phyloP scores from a whole-genome alignment of 176 grass and related monocot genomes.

The Sorghum bicolor region DNA sequence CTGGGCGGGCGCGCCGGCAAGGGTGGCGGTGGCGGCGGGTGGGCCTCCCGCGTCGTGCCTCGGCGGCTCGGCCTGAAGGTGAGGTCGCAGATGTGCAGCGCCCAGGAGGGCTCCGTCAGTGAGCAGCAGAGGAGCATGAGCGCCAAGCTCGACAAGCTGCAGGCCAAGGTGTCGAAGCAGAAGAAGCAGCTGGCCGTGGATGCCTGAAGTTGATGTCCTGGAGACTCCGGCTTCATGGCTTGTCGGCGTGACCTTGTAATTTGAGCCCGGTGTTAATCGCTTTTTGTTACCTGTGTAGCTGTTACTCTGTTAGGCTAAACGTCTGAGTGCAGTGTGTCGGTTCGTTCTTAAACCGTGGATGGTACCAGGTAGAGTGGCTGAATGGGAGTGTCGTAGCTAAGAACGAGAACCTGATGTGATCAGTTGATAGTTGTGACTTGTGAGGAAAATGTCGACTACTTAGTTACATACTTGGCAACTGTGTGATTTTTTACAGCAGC shows the following conservation, averaged over 20 bases:
- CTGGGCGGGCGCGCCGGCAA: slow-evolving; percentile 34
- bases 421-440: slow-evolving; percentile 11
- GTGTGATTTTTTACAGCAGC: not conserved
- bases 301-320: slow-evolving; percentile 12
- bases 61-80: slow-evolving; percentile 62
- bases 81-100: slow-evolving; percentile 82
- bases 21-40: slow-evolving; percentile 32
- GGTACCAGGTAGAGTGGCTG: no score
- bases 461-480: not conserved
- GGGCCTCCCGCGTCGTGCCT: slow-evolving; percentile 41
- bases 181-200: slow-evolving; percentile 62
- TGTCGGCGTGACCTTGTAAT: slow-evolving; percentile 21
- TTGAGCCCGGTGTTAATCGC: slow-evolving; percentile 24
- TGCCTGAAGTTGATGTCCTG: slow-evolving; percentile 22
- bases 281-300: slow-evolving; percentile 20
- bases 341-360: not conserved
- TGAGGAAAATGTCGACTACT: not conserved
- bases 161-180: slow-evolving; percentile 64
- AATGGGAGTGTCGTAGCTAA: slow-evolving; percentile 5
- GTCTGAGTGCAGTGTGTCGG: not conserved
- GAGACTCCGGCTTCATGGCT: not conserved
- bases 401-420: not conserved
- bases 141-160: slow-evolving; percentile 69
- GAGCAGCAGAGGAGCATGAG: slow-evolving; percentile 66
- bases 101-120: slow-evolving; percentile 66